phyloP scores from a whole-genome alignment of 495 filamentous ascomycete genomes.

The Xylaria venustula region DNA sequence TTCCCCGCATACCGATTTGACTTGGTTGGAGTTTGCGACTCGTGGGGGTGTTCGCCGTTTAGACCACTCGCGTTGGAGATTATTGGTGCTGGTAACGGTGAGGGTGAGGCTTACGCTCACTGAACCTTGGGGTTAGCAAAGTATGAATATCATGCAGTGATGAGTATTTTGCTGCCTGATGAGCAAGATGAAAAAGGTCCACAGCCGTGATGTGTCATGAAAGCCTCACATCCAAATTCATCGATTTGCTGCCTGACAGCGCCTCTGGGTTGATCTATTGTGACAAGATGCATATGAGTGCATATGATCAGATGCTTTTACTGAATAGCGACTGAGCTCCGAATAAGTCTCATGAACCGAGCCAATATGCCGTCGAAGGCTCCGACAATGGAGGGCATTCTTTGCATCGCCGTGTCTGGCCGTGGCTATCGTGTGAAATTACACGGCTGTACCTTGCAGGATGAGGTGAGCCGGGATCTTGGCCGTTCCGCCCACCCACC shows the following conservation, averaged over 20 bases:
- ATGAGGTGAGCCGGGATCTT: conserved; percentile 12
- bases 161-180: neutral
- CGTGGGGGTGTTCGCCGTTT: neutral
- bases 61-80: neutral
- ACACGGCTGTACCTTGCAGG: conserved; percentile 12
- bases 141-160: neutral
- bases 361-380: neutral
- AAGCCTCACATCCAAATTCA: neutral
- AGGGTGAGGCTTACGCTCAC: neutral
- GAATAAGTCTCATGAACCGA: neutral
- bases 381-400: neutral
- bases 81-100: neutral
- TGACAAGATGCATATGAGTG: conserved; percentile 5
- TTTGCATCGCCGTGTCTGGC: neutral
- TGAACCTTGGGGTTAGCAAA: neutral
- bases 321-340: neutral
- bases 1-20: neutral
- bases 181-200: neutral
- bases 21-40: neutral
- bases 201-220: neutral
- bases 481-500: neutral
- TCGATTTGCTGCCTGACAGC: neutral
- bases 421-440: neutral
- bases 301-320: neutral
- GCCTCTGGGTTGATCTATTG: neutral